Evolutionary conservation across 2,329 filamentous ascomycete genomes (phyloP).

Genomic region (Cryphonectria carpinicola): DNA sequence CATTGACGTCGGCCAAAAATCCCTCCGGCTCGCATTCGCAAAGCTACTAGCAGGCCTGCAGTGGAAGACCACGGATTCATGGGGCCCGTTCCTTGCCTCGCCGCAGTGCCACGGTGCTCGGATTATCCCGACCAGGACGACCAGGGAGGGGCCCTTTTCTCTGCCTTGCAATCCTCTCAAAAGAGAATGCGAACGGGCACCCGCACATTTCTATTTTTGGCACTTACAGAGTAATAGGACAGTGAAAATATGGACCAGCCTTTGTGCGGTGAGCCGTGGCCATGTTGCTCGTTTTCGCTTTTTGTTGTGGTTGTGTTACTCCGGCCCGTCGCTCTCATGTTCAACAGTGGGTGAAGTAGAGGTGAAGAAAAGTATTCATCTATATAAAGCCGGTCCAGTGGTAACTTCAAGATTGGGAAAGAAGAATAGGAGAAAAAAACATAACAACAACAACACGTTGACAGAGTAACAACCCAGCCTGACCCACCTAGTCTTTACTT

Average conservation of each 20-base stretch:
- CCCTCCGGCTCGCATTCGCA: constrained; percentile 11
- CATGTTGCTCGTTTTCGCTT: background rate
- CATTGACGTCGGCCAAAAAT: background rate
- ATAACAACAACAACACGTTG: background rate
- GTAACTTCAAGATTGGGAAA: background rate
- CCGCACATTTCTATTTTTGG: background rate
- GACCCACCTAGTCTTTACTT: background rate
- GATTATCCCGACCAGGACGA: background rate
- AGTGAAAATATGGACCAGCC: background rate
- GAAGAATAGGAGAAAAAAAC: too few relatives aligned
- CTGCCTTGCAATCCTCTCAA: too few relatives aligned
- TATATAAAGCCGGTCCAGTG: background rate
- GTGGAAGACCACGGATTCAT: background rate
- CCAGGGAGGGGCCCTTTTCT: too few relatives aligned
- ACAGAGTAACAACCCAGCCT: background rate
- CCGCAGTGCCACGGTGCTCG: background rate
- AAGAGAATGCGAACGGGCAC: background rate
- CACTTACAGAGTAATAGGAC: background rate
- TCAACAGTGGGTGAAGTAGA: background rate
- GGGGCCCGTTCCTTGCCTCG: background rate
- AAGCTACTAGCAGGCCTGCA: background rate
- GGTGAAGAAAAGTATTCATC: background rate
- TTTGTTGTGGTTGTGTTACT: background rate
- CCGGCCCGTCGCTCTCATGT: background rate
- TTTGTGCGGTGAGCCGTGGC: background rate